phyloP scores from a whole-genome alignment of 2,329 filamentous ascomycete species.

The Berkeleyomyces rouxiae region DNA sequence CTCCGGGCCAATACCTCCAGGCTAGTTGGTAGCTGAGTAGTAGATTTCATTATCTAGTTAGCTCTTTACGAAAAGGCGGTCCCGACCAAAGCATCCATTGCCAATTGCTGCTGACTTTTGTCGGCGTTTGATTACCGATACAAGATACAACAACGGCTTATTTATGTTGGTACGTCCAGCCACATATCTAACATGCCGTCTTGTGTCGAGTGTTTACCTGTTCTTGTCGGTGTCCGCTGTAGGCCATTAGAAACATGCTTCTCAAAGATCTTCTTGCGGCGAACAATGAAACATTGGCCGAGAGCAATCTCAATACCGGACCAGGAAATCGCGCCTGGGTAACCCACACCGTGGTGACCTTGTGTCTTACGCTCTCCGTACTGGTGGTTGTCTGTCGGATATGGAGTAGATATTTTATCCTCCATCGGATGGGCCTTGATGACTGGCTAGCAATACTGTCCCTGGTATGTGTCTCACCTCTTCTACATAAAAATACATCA shows the following conservation, averaged over 20 bases:
- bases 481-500: not conserved
- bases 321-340: slow-evolving; percentile 13
- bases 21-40: too few species aligned
- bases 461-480: slow-evolving; percentile 14
- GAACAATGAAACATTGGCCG: not conserved
- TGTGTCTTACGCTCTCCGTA: slow-evolving; percentile 15
- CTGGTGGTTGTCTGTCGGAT: slow-evolving; percentile 16
- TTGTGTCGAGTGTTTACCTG: too few species aligned
- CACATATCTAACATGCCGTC: too few species aligned
- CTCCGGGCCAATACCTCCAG: too few species aligned
- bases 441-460: slow-evolving; percentile 17
- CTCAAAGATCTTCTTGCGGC: not conserved
- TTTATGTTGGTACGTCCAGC: too few species aligned
- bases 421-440: slow-evolving; percentile 18
- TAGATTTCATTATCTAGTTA: too few species aligned
- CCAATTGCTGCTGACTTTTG: too few species aligned
- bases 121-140: too few species aligned
- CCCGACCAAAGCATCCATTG: too few species aligned
- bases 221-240: too few species aligned
- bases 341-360: slow-evolving; percentile 14
- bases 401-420: slow-evolving; percentile 17
- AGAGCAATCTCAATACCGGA: not conserved
- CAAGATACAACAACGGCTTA: too few species aligned
- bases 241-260: not conserved
- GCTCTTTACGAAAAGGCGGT: too few species aligned